Evolutionary conservation across 768 basidiomycete species (phyloP), one percentile per base, ranked within the genome.

Genomic region (Collybia sordida): DNA sequence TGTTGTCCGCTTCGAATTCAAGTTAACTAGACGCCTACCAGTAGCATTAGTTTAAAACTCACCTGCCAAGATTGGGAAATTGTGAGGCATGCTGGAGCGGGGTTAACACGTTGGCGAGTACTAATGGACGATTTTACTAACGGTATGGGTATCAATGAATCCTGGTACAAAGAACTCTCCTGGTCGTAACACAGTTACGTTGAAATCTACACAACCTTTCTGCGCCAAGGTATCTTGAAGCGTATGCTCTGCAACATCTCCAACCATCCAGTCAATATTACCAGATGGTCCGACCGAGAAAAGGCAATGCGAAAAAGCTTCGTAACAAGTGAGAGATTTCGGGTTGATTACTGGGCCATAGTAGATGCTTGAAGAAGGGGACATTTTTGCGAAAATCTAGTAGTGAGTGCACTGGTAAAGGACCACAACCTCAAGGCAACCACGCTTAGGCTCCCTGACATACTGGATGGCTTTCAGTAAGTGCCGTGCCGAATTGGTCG

Each of bases 101-200:
- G 19, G 7, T 19, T 8, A 35, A 42, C 4, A 17, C 42, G 12
- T 3, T 23, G 4, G n/a, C n/a, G 31, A 31, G 31, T 4, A 31
- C 14, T 11, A 31, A 14, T 11, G 14, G 31, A 3, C 31, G 14
- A 31, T 6, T 11, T 36, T 25, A 65, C 86, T 63, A 62, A 93
- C 93, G 27, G 88, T 90, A 68, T 96, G 93, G 24, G 93, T 96
- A 73, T 97, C 94, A 47, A 95, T 72, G 64, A 96, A 83, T 3
- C 94, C 94, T 5, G 94, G 94, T 61, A 92, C 81, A 49, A 96
- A 59, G 62, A 93, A 94, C 55, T 85, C 74, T 14, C 81, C 82
- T 2, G 73, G 65, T 9, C 64, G 65, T 41, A 85, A 61, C n/a
- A 49, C 49, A 7, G 78, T 61, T 4, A 82, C 59, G 17, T 78